These are phyloP conservation scores for Arxiozyma slooffiae DNA, from an alignment of 1,139 yeast species.

Conservation along the genomic window DNA sequence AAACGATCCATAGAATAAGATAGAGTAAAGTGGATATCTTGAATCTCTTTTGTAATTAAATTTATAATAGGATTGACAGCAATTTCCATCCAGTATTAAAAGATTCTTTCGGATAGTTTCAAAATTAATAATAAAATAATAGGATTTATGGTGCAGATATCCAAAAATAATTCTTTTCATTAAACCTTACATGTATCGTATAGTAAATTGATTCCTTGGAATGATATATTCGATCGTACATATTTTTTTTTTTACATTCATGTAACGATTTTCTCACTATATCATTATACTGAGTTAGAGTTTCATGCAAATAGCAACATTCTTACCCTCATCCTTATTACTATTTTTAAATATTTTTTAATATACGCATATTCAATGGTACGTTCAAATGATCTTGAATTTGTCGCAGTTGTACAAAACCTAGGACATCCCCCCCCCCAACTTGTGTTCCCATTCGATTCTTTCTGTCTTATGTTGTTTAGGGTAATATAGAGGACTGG, in stretches of 20 bases:
- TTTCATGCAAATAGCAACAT: conserved; percentile 34
- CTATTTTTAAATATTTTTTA: background rate
- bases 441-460: conserved; percentile 28
- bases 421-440: conserved; percentile 54
- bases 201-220: conserved; percentile 50
- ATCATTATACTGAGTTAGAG: conserved; percentile 43
- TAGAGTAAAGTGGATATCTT: conserved; percentile 59
- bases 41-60: conserved; percentile 51
- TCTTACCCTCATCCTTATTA: background rate
- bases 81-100: conserved; percentile 80
- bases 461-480: conserved; percentile 26
- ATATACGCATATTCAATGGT: conserved; percentile 82
- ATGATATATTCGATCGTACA: conserved; percentile 64
- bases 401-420: conserved; percentile 90
- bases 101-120: conserved; percentile 43
- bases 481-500: conserved; percentile 60
- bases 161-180: conserved; percentile 88
- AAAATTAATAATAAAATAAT: conserved; percentile 63
- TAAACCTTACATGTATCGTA: conserved; percentile 68
- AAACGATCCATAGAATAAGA: background rate
- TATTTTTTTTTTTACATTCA: conserved; percentile 39
- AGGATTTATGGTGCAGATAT: conserved; percentile 91
- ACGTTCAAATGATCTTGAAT: conserved; percentile 89
- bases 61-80: conserved; percentile 65
- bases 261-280: conserved; percentile 51